These are phyloP conservation scores for Plantago coronopus DNA, from an alignment of 305 asterid species.

Conservation along the genomic window DNA sequence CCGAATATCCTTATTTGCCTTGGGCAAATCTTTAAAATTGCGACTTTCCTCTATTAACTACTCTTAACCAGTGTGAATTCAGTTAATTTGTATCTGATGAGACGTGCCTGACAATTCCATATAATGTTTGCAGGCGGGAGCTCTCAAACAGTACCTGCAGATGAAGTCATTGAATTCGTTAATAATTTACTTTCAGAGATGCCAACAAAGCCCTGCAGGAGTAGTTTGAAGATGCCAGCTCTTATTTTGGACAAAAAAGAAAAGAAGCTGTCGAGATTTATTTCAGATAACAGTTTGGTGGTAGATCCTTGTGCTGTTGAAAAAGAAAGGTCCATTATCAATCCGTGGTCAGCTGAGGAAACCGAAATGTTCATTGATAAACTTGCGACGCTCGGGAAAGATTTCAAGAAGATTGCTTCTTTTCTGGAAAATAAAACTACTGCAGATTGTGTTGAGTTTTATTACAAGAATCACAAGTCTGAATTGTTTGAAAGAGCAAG, in stretches of 20 bases:
- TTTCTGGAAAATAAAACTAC: slow-evolving; percentile 70
- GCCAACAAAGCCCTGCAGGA: slow-evolving; percentile 58
- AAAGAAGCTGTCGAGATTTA: slow-evolving; percentile 52
- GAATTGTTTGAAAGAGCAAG: slow-evolving; percentile 68
- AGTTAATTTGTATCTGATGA: background rate
- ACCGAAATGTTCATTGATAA: slow-evolving; percentile 75
- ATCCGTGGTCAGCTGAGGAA: slow-evolving; percentile 80
- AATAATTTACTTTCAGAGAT: slow-evolving; percentile 55
- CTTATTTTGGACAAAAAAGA: slow-evolving; percentile 70
- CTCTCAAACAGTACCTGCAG: slow-evolving; percentile 44
- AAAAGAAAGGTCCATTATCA: slow-evolving; percentile 66
- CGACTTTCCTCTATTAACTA: background rate
- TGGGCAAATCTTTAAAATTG: background rate
- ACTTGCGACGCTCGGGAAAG: slow-evolving; percentile 65
- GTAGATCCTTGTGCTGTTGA: slow-evolving; percentile 83
- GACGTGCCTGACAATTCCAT: slow-evolving; percentile 17
- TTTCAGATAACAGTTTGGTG: slow-evolving; percentile 73
- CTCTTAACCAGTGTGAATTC: background rate
- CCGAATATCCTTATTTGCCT: background rate
- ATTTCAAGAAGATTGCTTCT: slow-evolving; percentile 75
- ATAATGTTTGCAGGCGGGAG: slow-evolving; percentile 57
- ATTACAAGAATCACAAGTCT: slow-evolving; percentile 92
- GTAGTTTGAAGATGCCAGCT: slow-evolving; percentile 80
- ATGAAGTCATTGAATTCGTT: slow-evolving; percentile 51
- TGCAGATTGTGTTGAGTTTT: slow-evolving; percentile 93